Conservation (phyloP, 371 early-diverging fungal genomes). For the Actinomucor elegans region DNA sequence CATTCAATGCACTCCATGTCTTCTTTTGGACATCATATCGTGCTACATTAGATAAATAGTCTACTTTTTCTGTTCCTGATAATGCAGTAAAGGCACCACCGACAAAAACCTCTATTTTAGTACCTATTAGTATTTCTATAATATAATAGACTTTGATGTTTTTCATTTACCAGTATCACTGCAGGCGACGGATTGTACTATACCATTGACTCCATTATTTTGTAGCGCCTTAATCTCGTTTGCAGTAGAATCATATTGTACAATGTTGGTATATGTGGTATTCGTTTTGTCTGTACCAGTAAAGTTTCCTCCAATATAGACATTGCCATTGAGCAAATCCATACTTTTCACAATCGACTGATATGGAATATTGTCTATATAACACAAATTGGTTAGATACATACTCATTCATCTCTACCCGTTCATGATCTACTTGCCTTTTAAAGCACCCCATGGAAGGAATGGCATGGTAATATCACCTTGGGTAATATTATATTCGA, state of each 20-base stretch:
- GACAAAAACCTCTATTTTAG: conserved; percentile 25
- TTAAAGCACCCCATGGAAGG: conserved; percentile 23
- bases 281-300: conserved; percentile 14
- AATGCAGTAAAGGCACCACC: conserved; percentile 36
- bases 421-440: conserved; percentile 23
- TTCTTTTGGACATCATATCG: conserved; percentile 15
- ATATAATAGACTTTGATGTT: no score
- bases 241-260: conserved; percentile 17
- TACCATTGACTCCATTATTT: conserved; percentile 27
- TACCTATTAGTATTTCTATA: background rate
- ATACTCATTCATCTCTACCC: no score
- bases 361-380: conserved; percentile 41
- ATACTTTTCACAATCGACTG: conserved; percentile 41
- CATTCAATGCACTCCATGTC: conserved; percentile 29
- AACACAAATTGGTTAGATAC: no score
- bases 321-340: conserved; percentile 19
- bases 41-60: conserved; percentile 22
- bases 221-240: conserved; percentile 17
- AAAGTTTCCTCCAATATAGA: conserved; percentile 44
- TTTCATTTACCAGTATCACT: conserved; percentile 13
- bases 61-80: background rate
- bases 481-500: conserved; percentile 26
- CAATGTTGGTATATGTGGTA: conserved; percentile 30
- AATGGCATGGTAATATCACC: conserved; percentile 3
- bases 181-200: conserved; percentile 11